These are phyloP conservation scores for Thelonectria discophora DNA, from an alignment of 2,329 filamentous ascomycete genomes.

Conservation along the genomic window DNA sequence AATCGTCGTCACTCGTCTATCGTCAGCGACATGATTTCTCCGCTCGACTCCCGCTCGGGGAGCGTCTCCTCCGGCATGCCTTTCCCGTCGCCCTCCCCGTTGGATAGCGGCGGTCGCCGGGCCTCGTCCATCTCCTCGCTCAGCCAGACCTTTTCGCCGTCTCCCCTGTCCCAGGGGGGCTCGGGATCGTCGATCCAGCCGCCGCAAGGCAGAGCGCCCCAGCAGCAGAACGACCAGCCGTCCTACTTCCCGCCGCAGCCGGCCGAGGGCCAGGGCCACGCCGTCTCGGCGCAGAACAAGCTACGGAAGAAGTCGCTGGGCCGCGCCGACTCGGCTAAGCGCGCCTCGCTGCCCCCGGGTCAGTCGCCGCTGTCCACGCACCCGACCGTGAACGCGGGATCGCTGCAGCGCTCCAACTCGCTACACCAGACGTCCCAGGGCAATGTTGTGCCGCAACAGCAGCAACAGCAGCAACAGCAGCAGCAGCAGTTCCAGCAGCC, in stretches of 20 bases:
- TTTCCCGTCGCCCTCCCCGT: constrained; percentile 43
- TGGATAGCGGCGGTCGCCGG: constrained; percentile 37
- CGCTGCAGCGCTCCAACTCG: constrained; percentile 22
- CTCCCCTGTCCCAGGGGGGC: constrained; percentile 35
- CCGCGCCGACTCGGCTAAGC: constrained; percentile 32
- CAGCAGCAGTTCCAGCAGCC: too few relatives aligned
- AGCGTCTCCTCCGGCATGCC: constrained; percentile 38
- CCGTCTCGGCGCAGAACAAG: constrained; percentile 33
- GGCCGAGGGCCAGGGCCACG: constrained; percentile 34
- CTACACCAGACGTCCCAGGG: constrained; percentile 29
- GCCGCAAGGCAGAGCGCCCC: constrained; percentile 17
- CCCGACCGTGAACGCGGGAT: constrained; percentile 7
- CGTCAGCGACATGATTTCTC: constrained; percentile 37
- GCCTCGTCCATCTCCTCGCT: constrained; percentile 35
- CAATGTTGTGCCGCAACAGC: constrained; percentile 7
- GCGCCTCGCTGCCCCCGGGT: constrained; percentile 35
- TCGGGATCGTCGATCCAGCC: constrained; percentile 16
- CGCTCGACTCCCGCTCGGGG: constrained; percentile 40
- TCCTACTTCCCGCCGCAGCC: constrained; percentile 37
- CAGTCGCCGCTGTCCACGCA: constrained; percentile 29
- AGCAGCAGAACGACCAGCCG: constrained; percentile 27
- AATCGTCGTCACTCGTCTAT: constrained; percentile 42
- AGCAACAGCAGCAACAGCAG: constrained; percentile 18
- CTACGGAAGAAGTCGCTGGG: constrained; percentile 37
- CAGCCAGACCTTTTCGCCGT: constrained; percentile 32